These are phyloP conservation scores for Sphaerobolus stellatus DNA, from an alignment of 1,284 basidiomycete species.

Conservation along the genomic window DNA sequence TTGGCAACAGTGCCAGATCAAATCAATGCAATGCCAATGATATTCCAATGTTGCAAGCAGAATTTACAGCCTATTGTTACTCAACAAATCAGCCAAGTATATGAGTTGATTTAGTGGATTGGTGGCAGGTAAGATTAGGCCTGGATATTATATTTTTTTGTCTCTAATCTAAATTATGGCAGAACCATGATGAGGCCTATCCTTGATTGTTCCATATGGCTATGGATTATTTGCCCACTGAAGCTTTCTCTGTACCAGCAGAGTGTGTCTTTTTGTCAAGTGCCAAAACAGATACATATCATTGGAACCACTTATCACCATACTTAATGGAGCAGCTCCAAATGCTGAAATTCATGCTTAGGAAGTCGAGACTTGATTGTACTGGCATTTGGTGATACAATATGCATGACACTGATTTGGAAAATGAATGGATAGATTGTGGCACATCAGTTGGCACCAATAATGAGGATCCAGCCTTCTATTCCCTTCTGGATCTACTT, in stretches of 20 bases:
- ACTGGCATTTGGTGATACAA: background rate
- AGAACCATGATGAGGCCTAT: slow-evolving; percentile 11
- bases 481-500: no score
- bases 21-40: background rate
- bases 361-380: background rate
- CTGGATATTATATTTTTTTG: background rate
- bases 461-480: no score
- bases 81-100: background rate
- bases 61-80: background rate
- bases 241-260: slow-evolving; percentile 27
- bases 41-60: background rate
- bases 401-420: background rate
- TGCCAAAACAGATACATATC: slow-evolving; percentile 22
- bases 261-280: slow-evolving; percentile 29
- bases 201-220: slow-evolving; percentile 21
- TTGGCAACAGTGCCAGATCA: background rate
- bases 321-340: slow-evolving; percentile 26
- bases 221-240: slow-evolving; percentile 25
- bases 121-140: background rate
- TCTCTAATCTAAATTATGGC: background rate
- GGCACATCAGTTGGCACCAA: background rate
- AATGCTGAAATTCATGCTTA: slow-evolving; percentile 21
- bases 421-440: background rate
- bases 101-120: background rate
- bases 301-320: slow-evolving; percentile 13